phyloP scores from a whole-genome alignment of 495 filamentous ascomycete species.

The Xylaria intraflava region DNA sequence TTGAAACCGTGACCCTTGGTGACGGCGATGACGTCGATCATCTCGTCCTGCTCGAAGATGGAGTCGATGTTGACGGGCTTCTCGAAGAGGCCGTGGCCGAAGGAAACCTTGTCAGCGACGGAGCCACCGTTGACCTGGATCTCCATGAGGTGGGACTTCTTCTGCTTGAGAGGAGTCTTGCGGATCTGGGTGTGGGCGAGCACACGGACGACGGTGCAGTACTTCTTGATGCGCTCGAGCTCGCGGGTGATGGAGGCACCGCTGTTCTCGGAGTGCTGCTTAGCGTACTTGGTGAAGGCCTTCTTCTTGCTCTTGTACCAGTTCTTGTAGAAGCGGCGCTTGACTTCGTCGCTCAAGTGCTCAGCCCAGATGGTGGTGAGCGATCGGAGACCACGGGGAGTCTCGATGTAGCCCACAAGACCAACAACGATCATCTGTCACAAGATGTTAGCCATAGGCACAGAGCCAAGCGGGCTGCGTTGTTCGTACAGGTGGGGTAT shows the following conservation, averaged over 20 bases:
- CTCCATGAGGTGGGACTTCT: conserved; percentile 99
- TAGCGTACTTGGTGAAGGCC: conserved; percentile 99
- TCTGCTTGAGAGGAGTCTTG: conserved; percentile 99
- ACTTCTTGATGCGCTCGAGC: conserved; percentile 99
- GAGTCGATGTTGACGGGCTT: conserved; percentile 86
- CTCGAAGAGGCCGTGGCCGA: conserved; percentile 92
- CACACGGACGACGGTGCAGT: conserved; percentile 99
- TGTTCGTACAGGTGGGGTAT: conserved; percentile 95
- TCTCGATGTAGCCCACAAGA: conserved; percentile 99
- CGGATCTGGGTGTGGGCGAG: conserved; percentile 99
- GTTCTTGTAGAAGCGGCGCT: conserved; percentile 99
- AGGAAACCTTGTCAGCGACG: conserved; percentile 91
- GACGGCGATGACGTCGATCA: conserved; percentile 99
- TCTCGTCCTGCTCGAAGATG: conserved; percentile 99
- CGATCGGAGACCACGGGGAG: conserved; percentile 97
- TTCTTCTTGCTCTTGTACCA: conserved; percentile 99
- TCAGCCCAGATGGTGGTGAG: conserved; percentile 99
- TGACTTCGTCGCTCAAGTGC: conserved; percentile 96
- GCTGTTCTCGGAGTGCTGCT: conserved; percentile 93
- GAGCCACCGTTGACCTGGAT: conserved; percentile 99
- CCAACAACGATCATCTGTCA: conserved; percentile 95
- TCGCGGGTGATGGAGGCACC: conserved; percentile 88
- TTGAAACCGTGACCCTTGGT: conserved; percentile 99
- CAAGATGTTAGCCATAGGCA: conserved; percentile 56
- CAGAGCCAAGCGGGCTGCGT: conserved; percentile 58